Evolutionary conservation across 2,329 filamentous ascomycete species (phyloP).

Genomic region (Curvularia eragrostidis): DNA sequence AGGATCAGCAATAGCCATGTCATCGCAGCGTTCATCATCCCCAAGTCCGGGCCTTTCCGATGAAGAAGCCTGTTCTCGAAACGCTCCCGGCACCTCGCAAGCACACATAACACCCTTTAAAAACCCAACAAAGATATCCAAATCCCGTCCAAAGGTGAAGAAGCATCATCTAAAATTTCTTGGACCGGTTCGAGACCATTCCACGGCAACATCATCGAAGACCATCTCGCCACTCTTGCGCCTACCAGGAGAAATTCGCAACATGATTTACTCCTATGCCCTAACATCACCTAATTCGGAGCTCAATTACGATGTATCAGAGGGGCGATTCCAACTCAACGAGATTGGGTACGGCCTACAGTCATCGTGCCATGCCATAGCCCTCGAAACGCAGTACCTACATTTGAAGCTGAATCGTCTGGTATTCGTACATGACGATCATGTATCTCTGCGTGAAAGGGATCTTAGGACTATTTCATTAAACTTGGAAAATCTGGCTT

Average conservation of each 20-base stretch:
- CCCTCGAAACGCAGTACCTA: conserved; percentile 20
- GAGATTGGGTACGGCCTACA: conserved; percentile 23
- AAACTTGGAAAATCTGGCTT: not conserved
- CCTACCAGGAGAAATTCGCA: conserved; percentile 24
- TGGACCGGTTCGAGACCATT: not conserved
- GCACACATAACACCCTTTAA: not conserved
- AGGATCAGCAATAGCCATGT: not conserved
- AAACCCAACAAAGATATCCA: not conserved
- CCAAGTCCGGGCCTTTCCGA: not conserved
- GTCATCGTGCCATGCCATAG: conserved; percentile 21
- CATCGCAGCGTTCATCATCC: not conserved
- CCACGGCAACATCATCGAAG: not conserved
- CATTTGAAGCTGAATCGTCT: conserved; percentile 19
- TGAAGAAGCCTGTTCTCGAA: not conserved
- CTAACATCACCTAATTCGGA: conserved; percentile 10
- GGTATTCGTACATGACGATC: conserved; percentile 1
- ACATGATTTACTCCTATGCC: conserved; percentile 20
- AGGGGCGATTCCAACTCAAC: conserved; percentile 19
- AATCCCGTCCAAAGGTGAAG: not conserved
- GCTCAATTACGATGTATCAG: conserved; percentile 9
- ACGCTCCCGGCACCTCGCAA: not conserved
- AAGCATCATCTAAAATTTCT: conserved; percentile 13
- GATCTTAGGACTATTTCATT: not conserved
- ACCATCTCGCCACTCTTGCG: conserved; percentile 14
- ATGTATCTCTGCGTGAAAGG: no score